These are phyloP conservation scores for Ogataea methanolica DNA, from an alignment of 805 yeast species.

Conservation along the genomic window DNA sequence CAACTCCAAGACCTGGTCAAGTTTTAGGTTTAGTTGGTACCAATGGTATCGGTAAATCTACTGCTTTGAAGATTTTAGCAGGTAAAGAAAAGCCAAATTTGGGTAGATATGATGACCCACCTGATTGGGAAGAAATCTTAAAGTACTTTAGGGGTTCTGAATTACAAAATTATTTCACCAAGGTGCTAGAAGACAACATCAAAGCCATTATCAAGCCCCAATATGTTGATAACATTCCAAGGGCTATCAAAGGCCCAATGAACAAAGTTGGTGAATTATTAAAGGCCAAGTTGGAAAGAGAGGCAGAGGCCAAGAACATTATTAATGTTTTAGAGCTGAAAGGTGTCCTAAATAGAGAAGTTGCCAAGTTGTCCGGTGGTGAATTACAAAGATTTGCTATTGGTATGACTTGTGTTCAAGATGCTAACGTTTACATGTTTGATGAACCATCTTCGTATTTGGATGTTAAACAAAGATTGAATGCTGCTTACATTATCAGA, in stretches of 20 bases:
- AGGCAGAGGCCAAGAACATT: constrained; percentile 59
- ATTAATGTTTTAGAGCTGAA: constrained; percentile 69
- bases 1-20: constrained; percentile 99
- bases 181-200: constrained; percentile 87
- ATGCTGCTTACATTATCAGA: constrained; percentile 94
- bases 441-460: constrained; percentile 98
- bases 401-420: constrained; percentile 94
- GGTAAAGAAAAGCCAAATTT: constrained; percentile 97
- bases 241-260: constrained; percentile 88
- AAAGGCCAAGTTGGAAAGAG: constrained; percentile 72
- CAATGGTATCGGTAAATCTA: constrained; percentile 98
- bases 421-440: constrained; percentile 96
- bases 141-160: constrained; percentile 94
- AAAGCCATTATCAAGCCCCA: constrained; percentile 98
- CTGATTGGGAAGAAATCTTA: constrained; percentile 94
- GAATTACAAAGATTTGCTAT: constrained; percentile 97
- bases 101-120: constrained; percentile 93
- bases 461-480: constrained; percentile 97
- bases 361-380: constrained; percentile 91
- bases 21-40: constrained; percentile 97
- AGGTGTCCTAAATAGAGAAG: constrained; percentile 80
- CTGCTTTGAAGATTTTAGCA: constrained; percentile 93
- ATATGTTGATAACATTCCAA: constrained; percentile 95
- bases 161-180: constrained; percentile 92
- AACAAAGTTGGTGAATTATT: constrained; percentile 83